Percentiles rank a stretch among this genome's conserved stretches.
phyloP scores from a whole-genome alignment of 2,329 filamentous ascomycete genomes.

The Fusarium metavorans region DNA sequence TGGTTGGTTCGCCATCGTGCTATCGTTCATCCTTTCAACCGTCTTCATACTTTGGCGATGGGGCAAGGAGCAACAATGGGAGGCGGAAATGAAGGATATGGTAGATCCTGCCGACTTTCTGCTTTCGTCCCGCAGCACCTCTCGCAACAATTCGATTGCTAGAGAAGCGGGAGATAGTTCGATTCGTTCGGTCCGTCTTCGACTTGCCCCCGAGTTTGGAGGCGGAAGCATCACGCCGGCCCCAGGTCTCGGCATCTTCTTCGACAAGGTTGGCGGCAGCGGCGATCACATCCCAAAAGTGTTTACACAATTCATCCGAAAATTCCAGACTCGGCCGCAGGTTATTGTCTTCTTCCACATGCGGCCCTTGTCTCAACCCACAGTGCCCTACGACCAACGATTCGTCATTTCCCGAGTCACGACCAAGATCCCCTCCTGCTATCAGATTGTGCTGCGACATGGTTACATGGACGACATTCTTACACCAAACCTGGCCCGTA shows the following conservation, averaged over 20 bases:
- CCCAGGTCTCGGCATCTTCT: slow-evolving; percentile 77
- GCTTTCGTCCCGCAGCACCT: slow-evolving; percentile 41
- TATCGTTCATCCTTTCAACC: slow-evolving; percentile 71
- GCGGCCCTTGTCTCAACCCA: slow-evolving; percentile 70
- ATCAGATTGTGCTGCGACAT: slow-evolving; percentile 76
- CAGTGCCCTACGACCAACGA: slow-evolving; percentile 61
- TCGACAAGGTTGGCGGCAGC: slow-evolving; percentile 80
- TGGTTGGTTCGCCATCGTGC: slow-evolving; percentile 80
- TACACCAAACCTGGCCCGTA: slow-evolving; percentile 69
- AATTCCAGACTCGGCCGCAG: slow-evolving; percentile 75
- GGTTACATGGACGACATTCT: slow-evolving; percentile 81
- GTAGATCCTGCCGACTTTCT: slow-evolving; percentile 59
- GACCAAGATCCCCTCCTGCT: slow-evolving; percentile 69
- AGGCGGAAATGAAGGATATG: slow-evolving; percentile 73
- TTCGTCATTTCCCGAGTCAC: slow-evolving; percentile 59
- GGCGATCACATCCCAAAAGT: slow-evolving; percentile 55
- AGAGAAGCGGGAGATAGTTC: slow-evolving; percentile 29
- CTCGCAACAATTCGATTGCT: slow-evolving; percentile 40
- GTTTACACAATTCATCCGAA: slow-evolving; percentile 79
- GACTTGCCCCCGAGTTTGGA: slow-evolving; percentile 55
- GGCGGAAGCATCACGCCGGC: slow-evolving; percentile 59
- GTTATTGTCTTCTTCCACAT: slow-evolving; percentile 82
- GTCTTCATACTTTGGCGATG: slow-evolving; percentile 83
- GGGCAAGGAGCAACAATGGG: slow-evolving; percentile 83
- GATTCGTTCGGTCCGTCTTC: slow-evolving; percentile 36